phyloP scores from a whole-genome alignment of 1,284 basidiomycete species.

The Erythrobasidium hasegawianum region DNA sequence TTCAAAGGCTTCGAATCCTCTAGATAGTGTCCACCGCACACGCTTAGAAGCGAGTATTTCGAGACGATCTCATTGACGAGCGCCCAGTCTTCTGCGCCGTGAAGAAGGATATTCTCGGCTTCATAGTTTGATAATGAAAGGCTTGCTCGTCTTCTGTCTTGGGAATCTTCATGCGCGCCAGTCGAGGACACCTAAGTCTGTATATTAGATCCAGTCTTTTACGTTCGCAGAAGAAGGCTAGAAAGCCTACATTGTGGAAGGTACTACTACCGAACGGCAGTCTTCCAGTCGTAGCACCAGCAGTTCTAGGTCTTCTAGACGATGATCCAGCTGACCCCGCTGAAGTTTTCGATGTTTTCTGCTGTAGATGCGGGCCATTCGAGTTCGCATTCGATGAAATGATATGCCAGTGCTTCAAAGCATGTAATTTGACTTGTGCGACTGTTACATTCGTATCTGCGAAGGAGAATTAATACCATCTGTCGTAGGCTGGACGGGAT shows the following conservation, averaged over 20 bases:
- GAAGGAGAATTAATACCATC: slow-evolving; percentile 8
- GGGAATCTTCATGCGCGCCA: too few species aligned
- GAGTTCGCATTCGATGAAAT: background rate
- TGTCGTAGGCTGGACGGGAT: slow-evolving; percentile 7
- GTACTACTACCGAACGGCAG: background rate
- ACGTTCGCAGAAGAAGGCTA: too few species aligned
- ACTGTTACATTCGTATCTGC: slow-evolving; percentile 8
- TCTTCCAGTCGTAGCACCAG: background rate
- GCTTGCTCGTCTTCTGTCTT: slow-evolving; percentile 2
- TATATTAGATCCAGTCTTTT: too few species aligned
- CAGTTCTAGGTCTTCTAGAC: background rate
- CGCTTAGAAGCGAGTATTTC: slow-evolving; percentile 6
- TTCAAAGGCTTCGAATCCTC: background rate
- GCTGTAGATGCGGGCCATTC: too few species aligned
- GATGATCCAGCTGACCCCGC: background rate
- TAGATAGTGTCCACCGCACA: slow-evolving; percentile 13
- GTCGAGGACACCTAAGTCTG: too few species aligned
- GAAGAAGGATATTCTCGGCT: too few species aligned
- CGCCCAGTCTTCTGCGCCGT: too few species aligned
- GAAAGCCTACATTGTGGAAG: background rate
- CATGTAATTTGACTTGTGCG: slow-evolving; percentile 8
- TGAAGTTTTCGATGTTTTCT: background rate
- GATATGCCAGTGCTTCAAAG: slow-evolving; percentile 16
- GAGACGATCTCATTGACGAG: background rate
- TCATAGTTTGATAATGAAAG: too few species aligned